A percentile compares a stretch with the other conserved stretches of the same genome.
Conservation (phyloP, 1,139 yeast species). For the Kluyveromyces sp. region DNA sequence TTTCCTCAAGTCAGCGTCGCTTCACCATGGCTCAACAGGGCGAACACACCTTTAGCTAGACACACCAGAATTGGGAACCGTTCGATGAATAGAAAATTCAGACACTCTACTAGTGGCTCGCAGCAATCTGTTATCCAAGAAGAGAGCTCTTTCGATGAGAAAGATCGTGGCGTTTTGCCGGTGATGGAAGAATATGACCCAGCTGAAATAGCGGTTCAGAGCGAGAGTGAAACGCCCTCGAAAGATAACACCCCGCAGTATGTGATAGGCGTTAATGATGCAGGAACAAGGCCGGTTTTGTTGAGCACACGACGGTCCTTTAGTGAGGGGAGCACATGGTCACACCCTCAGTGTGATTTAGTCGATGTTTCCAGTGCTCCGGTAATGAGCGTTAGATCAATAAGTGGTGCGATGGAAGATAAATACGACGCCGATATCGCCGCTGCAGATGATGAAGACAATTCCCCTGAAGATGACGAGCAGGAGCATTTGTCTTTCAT, state of each 20-base stretch:
- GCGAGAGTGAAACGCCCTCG: conserved; percentile 15
- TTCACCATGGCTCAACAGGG: conserved; percentile 35
- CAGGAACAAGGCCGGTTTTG: conserved; percentile 8
- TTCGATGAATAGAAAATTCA: conserved; percentile 20
- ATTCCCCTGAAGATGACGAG: conserved; percentile 16
- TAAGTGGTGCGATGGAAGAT: conserved; percentile 1
- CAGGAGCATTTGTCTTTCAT: conserved; percentile 1
- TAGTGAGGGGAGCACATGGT: conserved; percentile 25
- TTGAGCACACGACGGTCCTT: conserved; percentile 11
- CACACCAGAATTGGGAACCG: conserved; percentile 25
- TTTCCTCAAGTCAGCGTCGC: conserved; percentile 25
- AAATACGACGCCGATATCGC: conserved; percentile 20
- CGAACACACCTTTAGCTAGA: conserved; percentile 38
- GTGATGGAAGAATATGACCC: conserved; percentile 11
- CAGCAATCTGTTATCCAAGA: conserved; percentile 28
- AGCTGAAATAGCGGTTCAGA: conserved; percentile 13
- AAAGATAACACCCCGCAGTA: conserved; percentile 10
- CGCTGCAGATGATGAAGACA: conserved; percentile 24
- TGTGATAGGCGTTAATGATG: conserved; percentile 2
- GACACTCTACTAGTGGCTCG: conserved; percentile 16
- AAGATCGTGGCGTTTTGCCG: conserved; percentile 13
- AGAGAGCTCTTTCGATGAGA: conserved; percentile 28
- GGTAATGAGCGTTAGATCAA: neutral
- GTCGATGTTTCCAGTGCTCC: neutral
- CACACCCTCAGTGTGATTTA: conserved; percentile 15